These are phyloP conservation scores for Hypoxylon sp. DNA, from an alignment of 2,329 filamentous ascomycete genomes.

Conservation along the genomic window DNA sequence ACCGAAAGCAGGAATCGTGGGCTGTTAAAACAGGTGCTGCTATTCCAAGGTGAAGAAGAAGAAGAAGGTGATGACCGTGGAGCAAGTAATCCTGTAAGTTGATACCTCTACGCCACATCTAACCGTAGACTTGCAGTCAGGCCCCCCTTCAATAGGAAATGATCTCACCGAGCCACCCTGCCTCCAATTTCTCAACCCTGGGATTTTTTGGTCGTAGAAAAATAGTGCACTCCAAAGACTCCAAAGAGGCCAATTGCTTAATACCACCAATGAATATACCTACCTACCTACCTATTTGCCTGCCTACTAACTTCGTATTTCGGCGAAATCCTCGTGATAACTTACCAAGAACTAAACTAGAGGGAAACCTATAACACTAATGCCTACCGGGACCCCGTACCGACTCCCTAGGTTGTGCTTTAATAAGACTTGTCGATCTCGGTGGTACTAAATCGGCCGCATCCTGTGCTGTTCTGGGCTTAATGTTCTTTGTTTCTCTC, in stretches of 20 bases:
- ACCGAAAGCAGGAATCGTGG: conserved; percentile 22
- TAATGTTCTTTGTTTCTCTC: conserved; percentile 12
- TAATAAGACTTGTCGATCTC: conserved; percentile 29
- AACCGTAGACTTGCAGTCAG: conserved; percentile 14
- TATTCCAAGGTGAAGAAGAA: conserved; percentile 20
- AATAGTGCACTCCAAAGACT: conserved; percentile 2
- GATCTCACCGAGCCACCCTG: conserved; percentile 20
- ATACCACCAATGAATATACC: conserved; percentile 22
- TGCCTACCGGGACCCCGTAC: conserved; percentile 25
- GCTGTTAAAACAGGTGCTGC: conserved; percentile 12
- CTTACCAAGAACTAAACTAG: conserved; percentile 18
- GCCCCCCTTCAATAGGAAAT: neutral
- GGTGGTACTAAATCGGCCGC: conserved; percentile 37
- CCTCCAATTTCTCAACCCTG: neutral
- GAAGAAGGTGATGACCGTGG: conserved; percentile 24
- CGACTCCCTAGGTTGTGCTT: conserved; percentile 20
- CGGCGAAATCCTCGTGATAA: conserved; percentile 24
- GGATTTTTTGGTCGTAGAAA: conserved; percentile 1
- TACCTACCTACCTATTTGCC: no score
- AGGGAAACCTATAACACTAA: no score
- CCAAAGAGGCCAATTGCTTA: conserved; percentile 14
- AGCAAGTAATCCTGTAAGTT: conserved; percentile 22
- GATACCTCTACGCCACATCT: conserved; percentile 5
- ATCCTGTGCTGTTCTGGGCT: conserved; percentile 2
- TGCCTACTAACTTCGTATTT: no score